These are phyloP conservation scores for Plantago rigida DNA, from an alignment of 305 asterid genomes.

Conservation along the genomic window DNA sequence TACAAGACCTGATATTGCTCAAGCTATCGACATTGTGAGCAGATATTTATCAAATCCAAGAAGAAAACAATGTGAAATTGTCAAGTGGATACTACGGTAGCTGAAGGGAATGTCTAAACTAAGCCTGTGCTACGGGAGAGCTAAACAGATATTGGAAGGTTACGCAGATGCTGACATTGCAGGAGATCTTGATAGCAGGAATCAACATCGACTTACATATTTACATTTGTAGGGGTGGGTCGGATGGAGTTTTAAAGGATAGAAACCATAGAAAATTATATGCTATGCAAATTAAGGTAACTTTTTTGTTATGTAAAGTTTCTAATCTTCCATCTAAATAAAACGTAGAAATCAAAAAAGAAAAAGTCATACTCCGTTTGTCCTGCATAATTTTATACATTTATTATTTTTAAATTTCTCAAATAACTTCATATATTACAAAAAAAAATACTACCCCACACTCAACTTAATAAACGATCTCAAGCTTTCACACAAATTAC, in stretches of 20 bases:
- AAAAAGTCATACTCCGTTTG: too few relatives aligned
- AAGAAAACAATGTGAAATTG: background rate
- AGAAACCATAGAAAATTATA: too few relatives aligned
- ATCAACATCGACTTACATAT: background rate
- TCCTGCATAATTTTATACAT: too few relatives aligned
- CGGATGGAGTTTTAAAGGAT: background rate
- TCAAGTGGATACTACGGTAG: background rate
- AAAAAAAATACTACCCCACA: too few relatives aligned
- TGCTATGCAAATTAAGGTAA: too few relatives aligned
- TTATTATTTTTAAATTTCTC: too few relatives aligned
- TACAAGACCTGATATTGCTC: slow-evolving; percentile 6
- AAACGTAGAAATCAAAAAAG: too few relatives aligned
- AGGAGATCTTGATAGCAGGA: slow-evolving; percentile 2
- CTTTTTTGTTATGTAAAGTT: too few relatives aligned
- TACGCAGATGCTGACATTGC: background rate
- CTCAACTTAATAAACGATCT: too few relatives aligned
- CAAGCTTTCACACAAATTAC: too few relatives aligned
- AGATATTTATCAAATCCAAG: background rate
- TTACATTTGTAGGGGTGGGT: background rate
- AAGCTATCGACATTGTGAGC: background rate
- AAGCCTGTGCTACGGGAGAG: background rate
- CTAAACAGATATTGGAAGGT: background rate
- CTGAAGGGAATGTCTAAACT: background rate
- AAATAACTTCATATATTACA: too few relatives aligned
- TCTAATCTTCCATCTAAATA: too few relatives aligned